Percentiles rank a stretch among this genome's conserved stretches.
These are phyloP conservation scores for Wickerhamiella cacticola DNA, from an alignment of 805 yeast genomes.

Conservation along the genomic window DNA sequence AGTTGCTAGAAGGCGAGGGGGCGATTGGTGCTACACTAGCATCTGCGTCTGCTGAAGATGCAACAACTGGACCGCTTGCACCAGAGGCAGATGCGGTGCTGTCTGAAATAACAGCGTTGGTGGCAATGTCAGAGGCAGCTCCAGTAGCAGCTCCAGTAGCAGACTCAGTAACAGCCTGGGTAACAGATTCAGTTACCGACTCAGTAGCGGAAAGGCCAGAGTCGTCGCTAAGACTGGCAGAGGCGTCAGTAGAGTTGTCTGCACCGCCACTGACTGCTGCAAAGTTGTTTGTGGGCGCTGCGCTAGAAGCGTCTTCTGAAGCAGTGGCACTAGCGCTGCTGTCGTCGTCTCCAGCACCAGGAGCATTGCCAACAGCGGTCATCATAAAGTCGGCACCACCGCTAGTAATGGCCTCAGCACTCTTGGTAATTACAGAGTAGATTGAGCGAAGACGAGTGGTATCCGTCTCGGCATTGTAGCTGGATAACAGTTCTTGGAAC, in stretches of 20 bases:
- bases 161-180: no score
- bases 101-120: slow-evolving; percentile 2
- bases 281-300: no score
- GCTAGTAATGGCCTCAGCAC: slow-evolving; percentile 13
- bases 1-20: background rate
- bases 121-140: slow-evolving; percentile 3
- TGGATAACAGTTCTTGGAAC: slow-evolving; percentile 1
- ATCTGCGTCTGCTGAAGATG: slow-evolving; percentile 3
- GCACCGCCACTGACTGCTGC: no score
- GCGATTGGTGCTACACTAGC: slow-evolving; percentile 6
- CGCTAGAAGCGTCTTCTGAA: slow-evolving; percentile 10
- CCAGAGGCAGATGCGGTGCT: background rate
- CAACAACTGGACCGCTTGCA: background rate
- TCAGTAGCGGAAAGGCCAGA: no score
- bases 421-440: slow-evolving; percentile 4
- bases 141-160: background rate
- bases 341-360: background rate
- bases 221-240: no score
- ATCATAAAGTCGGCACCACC: slow-evolving; percentile 13
- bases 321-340: slow-evolving; percentile 3
- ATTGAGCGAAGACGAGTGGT: background rate
- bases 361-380: background rate
- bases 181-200: no score
- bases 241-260: no score
- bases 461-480: slow-evolving; percentile 1